phyloP scores from a whole-genome alignment of 2,329 filamentous ascomycete genomes.

The Leptographium wingfieldii region DNA sequence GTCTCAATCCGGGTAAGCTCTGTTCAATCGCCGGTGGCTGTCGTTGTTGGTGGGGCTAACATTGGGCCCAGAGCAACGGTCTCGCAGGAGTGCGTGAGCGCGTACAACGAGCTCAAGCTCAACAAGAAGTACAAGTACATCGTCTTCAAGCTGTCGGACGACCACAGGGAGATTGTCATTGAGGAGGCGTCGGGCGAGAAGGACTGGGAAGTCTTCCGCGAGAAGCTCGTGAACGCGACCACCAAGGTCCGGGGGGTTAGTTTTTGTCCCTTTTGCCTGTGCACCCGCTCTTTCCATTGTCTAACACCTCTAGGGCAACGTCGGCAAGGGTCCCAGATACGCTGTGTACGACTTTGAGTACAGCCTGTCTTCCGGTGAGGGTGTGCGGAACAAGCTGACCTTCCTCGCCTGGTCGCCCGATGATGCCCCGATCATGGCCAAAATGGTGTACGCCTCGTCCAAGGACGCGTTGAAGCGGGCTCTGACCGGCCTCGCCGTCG shows the following conservation, averaged over 20 bases:
- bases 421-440: constrained; percentile 68
- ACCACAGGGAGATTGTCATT: constrained; percentile 71
- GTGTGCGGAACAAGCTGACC: constrained; percentile 64
- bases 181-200: constrained; percentile 56
- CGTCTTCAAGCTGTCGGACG: constrained; percentile 76
- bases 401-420: constrained; percentile 74
- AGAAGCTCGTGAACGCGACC: constrained; percentile 62
- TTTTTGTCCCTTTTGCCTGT: constrained; percentile 4
- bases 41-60: background rate
- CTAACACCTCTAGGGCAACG: constrained; percentile 30
- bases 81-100: constrained; percentile 54
- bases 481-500: constrained; percentile 60
- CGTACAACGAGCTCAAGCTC: constrained; percentile 75
- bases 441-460: constrained; percentile 85
- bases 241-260: constrained; percentile 57
- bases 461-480: constrained; percentile 76
- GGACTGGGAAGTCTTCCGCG: constrained; percentile 62
- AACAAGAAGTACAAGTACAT: constrained; percentile 74
- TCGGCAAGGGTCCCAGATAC: constrained; percentile 60
- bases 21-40: background rate
- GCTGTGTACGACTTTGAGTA: constrained; percentile 81
- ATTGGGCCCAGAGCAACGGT: constrained; percentile 49
- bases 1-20: constrained; percentile 6
- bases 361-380: constrained; percentile 57
- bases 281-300: background rate